Evolutionary conservation across 164 flowering plant genomes (phyloP), one percentile per base, ranked within the genome.

Genomic region (Buxus sempervirens): DNA sequence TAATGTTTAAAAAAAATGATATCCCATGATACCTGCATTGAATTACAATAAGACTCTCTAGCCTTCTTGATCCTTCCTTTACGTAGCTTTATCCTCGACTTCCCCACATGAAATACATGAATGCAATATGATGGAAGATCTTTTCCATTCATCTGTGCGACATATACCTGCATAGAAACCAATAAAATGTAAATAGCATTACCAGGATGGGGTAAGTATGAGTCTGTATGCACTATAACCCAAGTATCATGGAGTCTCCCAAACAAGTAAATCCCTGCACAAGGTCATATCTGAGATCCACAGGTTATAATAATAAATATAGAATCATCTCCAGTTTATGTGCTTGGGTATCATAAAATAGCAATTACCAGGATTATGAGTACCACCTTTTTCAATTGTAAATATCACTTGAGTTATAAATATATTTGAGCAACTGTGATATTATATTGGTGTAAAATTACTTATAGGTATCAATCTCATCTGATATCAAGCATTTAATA

Each of bases 41-140:
- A 77, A 53, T 79, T 64, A 60, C 96, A 88, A 76, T 93, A 96
- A 66, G 81, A 84, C 70, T 93, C 99, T 74, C 88, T 96, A 24
- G 91, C 97, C 58, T 85, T 76, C 41, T 91, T 89, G 54, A 81
- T 74, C 72, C 88, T 86, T 72, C 96, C 98, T 77, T 88, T 91
- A 59, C 90, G 77, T 63, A 96, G 93, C 75, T 96, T 96, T 68
- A 93, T 86, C 77, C 97, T 87, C 97, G 91, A 90, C 82, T 85
- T 55, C 99, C 98, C 21, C 21, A 96, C 83, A 75, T 90, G 93
- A 68, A 96, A 81, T 24, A 84, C 80, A 78, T 96, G 96, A 74
- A 91, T 81, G 58, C 91, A 81, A 71, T 93, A 85, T 41, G 94
- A 84, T 57, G 81, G 68, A 70, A 87, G 82, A 66, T 85, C 86